A percentile compares a stretch with the other conserved stretches of the same genome.
Conservation (phyloP, 73 alveolate species). For the Paramecium tetraurelia region DNA sequence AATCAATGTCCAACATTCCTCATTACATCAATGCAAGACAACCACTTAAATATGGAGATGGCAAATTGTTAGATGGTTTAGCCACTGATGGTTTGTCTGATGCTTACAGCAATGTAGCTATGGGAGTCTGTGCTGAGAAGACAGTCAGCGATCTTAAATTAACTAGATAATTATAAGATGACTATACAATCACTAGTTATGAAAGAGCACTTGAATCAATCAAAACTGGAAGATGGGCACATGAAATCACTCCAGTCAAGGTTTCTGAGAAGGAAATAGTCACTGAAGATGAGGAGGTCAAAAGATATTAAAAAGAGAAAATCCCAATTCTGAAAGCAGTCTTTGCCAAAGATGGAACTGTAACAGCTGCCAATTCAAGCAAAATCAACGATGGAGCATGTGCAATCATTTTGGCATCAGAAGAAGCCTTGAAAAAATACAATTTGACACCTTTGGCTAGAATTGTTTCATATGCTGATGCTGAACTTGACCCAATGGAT, state of each 20-base stretch:
- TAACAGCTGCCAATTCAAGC: conserved; percentile 85
- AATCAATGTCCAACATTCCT: conserved; percentile 85
- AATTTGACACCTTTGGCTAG: conserved; percentile 82
- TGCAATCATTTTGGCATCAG: conserved; percentile 74
- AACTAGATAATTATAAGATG: conserved; percentile 84
- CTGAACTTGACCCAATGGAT: conserved; percentile 81
- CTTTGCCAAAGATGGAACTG: conserved; percentile 75
- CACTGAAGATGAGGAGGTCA: conserved; percentile 79
- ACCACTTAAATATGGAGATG: conserved; percentile 73
- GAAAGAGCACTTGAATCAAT: conserved; percentile 78
- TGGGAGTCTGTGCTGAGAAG: conserved; percentile 88
- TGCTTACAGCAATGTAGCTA: conserved; percentile 76
- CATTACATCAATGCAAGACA: conserved; percentile 67
- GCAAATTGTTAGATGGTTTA: conserved; percentile 70
- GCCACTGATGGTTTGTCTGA: conserved; percentile 80
- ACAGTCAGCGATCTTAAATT: conserved; percentile 73
- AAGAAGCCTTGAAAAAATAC: conserved; percentile 74
- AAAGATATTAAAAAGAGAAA: conserved; percentile 77
- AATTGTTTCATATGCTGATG: conserved; percentile 79
- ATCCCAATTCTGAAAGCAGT: conserved; percentile 79
- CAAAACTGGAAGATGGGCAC: conserved; percentile 68
- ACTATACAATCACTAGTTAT: conserved; percentile 74
- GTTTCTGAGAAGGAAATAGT: conserved; percentile 67
- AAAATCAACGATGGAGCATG: conserved; percentile 86
- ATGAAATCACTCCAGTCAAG: conserved; percentile 75